phyloP scores from a whole-genome alignment of 805 yeast genomes.

The Schwanniomyces sp. region DNA sequence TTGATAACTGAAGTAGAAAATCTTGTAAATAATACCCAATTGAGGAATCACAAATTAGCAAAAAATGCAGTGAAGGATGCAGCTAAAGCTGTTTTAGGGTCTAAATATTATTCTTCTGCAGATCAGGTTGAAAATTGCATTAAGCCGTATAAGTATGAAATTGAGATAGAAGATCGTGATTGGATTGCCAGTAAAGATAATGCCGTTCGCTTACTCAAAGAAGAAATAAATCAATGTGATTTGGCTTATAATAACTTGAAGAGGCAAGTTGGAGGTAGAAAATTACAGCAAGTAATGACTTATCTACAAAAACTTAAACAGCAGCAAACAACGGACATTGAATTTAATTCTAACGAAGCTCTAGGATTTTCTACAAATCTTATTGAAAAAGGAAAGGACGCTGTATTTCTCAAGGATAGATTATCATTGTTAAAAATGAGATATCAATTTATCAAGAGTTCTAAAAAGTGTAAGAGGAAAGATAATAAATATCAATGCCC shows the following conservation, averaged over 20 bases:
- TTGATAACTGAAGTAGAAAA: conserved; percentile 74
- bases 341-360: conserved; percentile 60
- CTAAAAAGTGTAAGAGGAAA: conserved; percentile 72
- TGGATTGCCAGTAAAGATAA: conserved; percentile 85
- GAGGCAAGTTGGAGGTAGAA: conserved; percentile 77
- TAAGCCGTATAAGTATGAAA: conserved; percentile 96
- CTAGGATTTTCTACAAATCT: conserved; percentile 81
- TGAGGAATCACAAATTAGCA: conserved; percentile 85
- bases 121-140: conserved; percentile 99
- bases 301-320: conserved; percentile 57
- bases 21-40: conserved; percentile 69
- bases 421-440: conserved; percentile 69
- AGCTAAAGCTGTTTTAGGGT: conserved; percentile 72
- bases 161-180: conserved; percentile 93
- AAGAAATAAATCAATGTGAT: conserved; percentile 83
- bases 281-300: conserved; percentile 77
- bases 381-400: conserved; percentile 78
- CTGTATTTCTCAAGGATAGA: conserved; percentile 75
- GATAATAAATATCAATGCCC: conserved; percentile 91
- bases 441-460: conserved; percentile 65
- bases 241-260: conserved; percentile 58
- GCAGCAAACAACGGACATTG: conserved; percentile 28
- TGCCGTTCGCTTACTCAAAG: conserved; percentile 68
- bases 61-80: conserved; percentile 80
- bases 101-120: conserved; percentile 85